phyloP scores from a whole-genome alignment of 2,329 filamentous ascomycete genomes.

The Colletotrichum graminicola region DNA sequence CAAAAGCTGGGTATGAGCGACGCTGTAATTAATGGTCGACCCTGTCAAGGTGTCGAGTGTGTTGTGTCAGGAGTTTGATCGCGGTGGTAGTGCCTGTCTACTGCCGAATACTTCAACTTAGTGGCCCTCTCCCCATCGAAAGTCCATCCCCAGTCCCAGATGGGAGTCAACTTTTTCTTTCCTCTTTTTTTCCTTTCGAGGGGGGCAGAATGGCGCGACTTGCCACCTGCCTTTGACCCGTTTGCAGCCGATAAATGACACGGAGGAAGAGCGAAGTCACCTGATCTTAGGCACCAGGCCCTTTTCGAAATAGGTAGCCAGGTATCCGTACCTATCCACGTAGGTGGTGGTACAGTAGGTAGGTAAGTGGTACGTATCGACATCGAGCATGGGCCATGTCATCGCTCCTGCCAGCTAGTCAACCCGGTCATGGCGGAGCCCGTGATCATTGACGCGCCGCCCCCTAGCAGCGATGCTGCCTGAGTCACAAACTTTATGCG shows the following conservation, averaged over 20 bases:
- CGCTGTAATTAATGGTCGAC: neutral
- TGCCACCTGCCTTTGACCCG: constrained; percentile 41
- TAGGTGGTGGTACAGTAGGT: too few relatives aligned
- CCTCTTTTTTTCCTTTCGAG: neutral
- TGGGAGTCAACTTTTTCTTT: neutral
- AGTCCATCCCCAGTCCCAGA: neutral
- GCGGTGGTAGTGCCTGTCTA: neutral
- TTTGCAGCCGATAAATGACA: constrained; percentile 43
- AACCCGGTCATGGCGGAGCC: too few relatives aligned
- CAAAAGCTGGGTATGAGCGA: constrained; percentile 11
- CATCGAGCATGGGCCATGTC: neutral
- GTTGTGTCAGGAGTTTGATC: neutral
- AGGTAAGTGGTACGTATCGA: neutral
- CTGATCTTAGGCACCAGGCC: constrained; percentile 53
- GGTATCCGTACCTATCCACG: too few relatives aligned
- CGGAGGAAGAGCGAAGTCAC: constrained; percentile 54
- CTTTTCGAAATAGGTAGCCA: neutral
- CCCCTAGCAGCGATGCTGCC: neutral
- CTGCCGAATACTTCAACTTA: neutral
- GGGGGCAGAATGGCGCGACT: constrained; percentile 43
- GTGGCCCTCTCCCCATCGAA: neutral
- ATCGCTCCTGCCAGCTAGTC: neutral
- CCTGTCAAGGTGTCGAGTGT: neutral
- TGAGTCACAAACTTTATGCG: neutral
- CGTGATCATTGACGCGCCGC: neutral